These are phyloP conservation scores for Penicillium salamii DNA, from an alignment of 495 filamentous ascomycete species.

Conservation along the genomic window DNA sequence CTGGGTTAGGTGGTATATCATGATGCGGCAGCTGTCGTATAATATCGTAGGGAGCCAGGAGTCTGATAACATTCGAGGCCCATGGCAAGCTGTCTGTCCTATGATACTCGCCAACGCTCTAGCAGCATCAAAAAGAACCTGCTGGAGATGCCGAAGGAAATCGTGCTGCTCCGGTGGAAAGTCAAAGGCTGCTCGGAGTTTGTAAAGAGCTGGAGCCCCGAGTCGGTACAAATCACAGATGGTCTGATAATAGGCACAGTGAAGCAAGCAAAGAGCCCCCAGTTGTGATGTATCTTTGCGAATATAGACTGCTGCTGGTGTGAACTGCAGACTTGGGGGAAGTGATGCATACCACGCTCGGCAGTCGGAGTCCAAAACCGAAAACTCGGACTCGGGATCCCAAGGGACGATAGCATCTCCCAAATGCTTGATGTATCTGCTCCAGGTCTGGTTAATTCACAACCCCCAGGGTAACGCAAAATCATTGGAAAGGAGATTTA, in stretches of 20 bases:
- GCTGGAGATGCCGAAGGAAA: constrained; percentile 21
- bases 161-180: constrained; percentile 27
- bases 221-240: constrained; percentile 33
- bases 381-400: constrained; percentile 28
- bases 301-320: constrained; percentile 29
- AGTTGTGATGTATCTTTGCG: constrained; percentile 29
- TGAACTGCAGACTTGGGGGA: constrained; percentile 27
- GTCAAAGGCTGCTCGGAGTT: constrained; percentile 28
- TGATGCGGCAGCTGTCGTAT: constrained; percentile 33
- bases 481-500: not conserved
- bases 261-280: constrained; percentile 28
- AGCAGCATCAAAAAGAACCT: constrained; percentile 27
- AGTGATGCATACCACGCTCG: constrained; percentile 28
- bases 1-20: constrained; percentile 33
- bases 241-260: constrained; percentile 31
- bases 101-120: constrained; percentile 28
- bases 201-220: constrained; percentile 30
- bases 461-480: no score
- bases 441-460: no score
- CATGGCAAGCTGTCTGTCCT: constrained; percentile 23
- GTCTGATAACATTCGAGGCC: constrained; percentile 24
- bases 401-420: constrained; percentile 29
- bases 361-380: constrained; percentile 23
- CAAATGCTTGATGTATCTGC: constrained; percentile 33
- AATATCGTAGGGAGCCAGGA: constrained; percentile 36